A percentile compares a stretch with the other conserved stretches of the same genome.
Conservation (phyloP, 139 green algal species). For the Desmodesmus armatus region DNA sequence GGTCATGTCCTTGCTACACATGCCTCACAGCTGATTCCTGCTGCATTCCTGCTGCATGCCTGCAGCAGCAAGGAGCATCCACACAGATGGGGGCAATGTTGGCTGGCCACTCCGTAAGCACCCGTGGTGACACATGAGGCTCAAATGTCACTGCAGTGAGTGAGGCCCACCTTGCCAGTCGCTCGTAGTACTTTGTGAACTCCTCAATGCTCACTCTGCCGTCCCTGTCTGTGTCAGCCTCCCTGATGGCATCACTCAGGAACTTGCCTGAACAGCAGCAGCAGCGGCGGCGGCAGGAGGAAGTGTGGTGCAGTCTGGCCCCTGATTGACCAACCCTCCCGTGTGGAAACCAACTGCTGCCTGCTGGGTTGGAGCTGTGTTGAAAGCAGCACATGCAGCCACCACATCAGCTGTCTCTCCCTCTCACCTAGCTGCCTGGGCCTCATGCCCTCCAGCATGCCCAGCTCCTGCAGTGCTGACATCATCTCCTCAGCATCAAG, state of each 20-base stretch:
- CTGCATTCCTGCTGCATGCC: too few species aligned
- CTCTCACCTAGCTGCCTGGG: slow-evolving; percentile 63
- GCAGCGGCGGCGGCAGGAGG: neutral
- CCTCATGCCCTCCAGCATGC: slow-evolving; percentile 66
- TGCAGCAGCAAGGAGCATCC: too few species aligned
- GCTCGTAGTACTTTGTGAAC: slow-evolving; percentile 61
- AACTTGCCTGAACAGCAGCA: slow-evolving; percentile 70
- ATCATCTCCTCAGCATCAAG: slow-evolving; percentile 69
- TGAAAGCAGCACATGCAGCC: neutral
- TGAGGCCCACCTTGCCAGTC: slow-evolving; percentile 26
- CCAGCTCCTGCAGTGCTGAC: slow-evolving; percentile 63
- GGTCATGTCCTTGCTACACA: too few species aligned
- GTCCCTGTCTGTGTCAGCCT: slow-evolving; percentile 65
- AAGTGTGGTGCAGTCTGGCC: too few species aligned
- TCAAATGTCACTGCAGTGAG: neutral
- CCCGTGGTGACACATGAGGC: neutral
- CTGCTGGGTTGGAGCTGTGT: too few species aligned
- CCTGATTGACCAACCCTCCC: too few species aligned
- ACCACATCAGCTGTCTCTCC: neutral
- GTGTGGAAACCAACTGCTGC: too few species aligned
- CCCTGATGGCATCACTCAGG: slow-evolving; percentile 64
- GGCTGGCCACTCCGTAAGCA: too few species aligned
- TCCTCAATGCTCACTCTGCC: slow-evolving; percentile 63
- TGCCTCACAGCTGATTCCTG: neutral
- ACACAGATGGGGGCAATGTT: too few species aligned